Base-by-base conservation (phyloP, 306 rosid species). In the Dalbergia cultrata region DNA sequence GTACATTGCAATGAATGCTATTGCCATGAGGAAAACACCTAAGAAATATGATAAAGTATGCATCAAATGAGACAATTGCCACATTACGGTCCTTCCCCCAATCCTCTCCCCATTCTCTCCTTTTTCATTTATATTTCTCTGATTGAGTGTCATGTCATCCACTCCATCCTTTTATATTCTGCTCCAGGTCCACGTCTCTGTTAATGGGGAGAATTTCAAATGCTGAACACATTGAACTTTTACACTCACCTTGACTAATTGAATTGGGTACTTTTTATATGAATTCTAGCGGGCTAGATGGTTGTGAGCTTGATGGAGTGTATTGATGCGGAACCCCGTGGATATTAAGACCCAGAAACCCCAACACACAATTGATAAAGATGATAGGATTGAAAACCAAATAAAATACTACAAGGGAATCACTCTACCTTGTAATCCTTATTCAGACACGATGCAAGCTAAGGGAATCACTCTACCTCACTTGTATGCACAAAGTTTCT, bases 21-120 rank as follows among this genome's bases (percentile, higher is more conserved):
- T 90, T 72, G 97, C 98, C 4, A 83, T 95, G 80, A 86, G 95
- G 86, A 95, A 95, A 80, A 95, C 93, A 80, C 99, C 93, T 53
- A 89, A 91, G 91, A 95, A 95, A 80, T 93, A 95, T 81, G 99
- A 95, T 83, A 95, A 95, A 67, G 97, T 91, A 90, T 75, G 91
- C 67, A 73, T 41, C 78, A 43, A 10, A 45, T 13, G 60, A 60
- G 64, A 74, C 47, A 11, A n/a, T 43, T 44, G n/a, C 58, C 62
- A 18, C 63, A 41, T 57, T 41, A 13, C 59, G 18, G 60, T 52
- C 58, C n/a, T 52, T 59, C 35, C 50, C 8, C 68, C 49, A 49
- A 7, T 33, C 49, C 37, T 18, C 60, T 54, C 60, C n/a, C 21
- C 21, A 17, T 1, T 43, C 41, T 43, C 22, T 17, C 35, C 9